phyloP scores from a whole-genome alignment of 768 basidiomycete genomes.

The Phlegmacium glaucopus region DNA sequence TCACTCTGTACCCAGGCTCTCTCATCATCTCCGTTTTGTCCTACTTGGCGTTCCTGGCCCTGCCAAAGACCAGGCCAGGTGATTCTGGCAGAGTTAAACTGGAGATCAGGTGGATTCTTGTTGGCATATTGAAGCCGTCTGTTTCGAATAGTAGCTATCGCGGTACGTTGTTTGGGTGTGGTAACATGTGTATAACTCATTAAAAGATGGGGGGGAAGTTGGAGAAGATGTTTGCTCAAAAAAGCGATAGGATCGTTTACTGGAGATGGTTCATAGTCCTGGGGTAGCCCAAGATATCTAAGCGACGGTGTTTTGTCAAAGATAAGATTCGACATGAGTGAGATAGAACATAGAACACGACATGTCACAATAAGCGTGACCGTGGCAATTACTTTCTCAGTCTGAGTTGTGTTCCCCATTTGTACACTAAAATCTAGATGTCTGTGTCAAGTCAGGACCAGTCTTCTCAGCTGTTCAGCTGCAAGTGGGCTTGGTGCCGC shows the following conservation, averaged over 20 bases:
- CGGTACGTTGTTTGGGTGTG: conserved; percentile 65
- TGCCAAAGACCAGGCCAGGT: conserved; percentile 72
- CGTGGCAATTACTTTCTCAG: too few relatives aligned
- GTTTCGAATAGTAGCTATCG: conserved; percentile 65
- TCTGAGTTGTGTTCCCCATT: too few relatives aligned
- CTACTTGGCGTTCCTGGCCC: conserved; percentile 45
- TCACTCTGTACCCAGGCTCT: conserved; percentile 59
- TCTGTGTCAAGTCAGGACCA: background rate
- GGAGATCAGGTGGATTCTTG: conserved; percentile 52
- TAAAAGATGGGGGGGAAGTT: conserved; percentile 68
- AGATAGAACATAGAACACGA: conserved; percentile 7
- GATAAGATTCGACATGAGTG: conserved; percentile 11
- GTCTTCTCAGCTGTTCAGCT: conserved; percentile 25
- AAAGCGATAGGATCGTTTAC: conserved; percentile 56
- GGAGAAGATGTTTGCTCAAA: conserved; percentile 50
- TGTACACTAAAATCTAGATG: too few relatives aligned
- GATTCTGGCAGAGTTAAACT: conserved; percentile 47
- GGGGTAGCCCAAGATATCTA: conserved; percentile 54
- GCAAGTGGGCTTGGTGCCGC: conserved; percentile 56
- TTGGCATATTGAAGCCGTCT: conserved; percentile 62
- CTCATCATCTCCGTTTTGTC: conserved; percentile 61
- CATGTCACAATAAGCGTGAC: conserved; percentile 14
- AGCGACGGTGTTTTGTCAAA: conserved; percentile 35
- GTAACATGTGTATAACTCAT: conserved; percentile 40
- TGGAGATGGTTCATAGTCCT: conserved; percentile 60